A percentile compares a stretch with the other conserved stretches of the same genome.
Evolutionary conservation across 2,329 filamentous ascomycete genomes (phyloP).

Genomic region (Talaromyces islandicus): DNA sequence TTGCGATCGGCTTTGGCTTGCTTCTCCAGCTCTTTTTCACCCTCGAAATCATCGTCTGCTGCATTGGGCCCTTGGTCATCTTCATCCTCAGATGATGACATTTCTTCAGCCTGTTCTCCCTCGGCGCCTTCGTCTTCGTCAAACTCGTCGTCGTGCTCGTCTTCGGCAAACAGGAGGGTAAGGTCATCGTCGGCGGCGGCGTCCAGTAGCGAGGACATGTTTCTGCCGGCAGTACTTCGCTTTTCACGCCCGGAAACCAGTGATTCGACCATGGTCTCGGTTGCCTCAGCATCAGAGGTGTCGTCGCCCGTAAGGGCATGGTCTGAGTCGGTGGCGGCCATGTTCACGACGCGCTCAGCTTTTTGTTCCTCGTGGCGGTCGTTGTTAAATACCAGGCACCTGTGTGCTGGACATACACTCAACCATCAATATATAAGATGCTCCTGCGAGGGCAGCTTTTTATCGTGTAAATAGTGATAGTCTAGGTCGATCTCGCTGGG

Average conservation of each 20-base stretch:
- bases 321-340: conserved; percentile 19
- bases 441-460: background rate
- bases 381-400: background rate
- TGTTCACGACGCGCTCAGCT: background rate
- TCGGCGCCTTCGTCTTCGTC: conserved; percentile 30
- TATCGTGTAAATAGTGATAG: background rate
- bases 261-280: conserved; percentile 30
- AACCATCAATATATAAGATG: background rate
- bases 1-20: conserved; percentile 67
- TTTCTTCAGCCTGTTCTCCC: conserved; percentile 61
- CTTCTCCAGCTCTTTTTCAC: conserved; percentile 79
- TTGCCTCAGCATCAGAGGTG: conserved; percentile 18
- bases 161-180: conserved; percentile 61
- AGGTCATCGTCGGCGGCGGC: conserved; percentile 65
- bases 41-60: conserved; percentile 65
- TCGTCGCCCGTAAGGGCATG: conserved; percentile 20
- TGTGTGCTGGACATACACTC: background rate
- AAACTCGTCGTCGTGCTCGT: conserved; percentile 48
- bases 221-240: conserved; percentile 76
- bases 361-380: background rate
- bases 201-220: conserved; percentile 71
- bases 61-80: conserved; percentile 61
- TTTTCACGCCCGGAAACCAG: conserved; percentile 52
- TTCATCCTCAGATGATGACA: conserved; percentile 76
- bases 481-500: background rate